Conservation (phyloP, 140 eudicot species). For the Senecio squalidus region DNA sequence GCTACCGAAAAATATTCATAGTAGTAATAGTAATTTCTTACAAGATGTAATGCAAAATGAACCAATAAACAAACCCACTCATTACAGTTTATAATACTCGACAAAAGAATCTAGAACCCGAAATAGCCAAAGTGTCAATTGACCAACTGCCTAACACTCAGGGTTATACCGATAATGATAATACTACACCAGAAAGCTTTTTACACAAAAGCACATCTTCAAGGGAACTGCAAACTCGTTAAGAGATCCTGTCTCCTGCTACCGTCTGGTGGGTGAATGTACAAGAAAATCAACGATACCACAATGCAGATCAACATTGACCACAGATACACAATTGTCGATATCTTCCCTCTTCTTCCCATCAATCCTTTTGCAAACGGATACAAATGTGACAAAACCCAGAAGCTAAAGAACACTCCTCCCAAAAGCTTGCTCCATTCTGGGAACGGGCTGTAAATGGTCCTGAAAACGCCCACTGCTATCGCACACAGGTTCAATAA, state of each 20-base stretch:
- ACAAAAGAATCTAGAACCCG: slow-evolving; percentile 7
- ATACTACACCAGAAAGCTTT: neutral
- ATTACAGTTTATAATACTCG: slow-evolving; percentile 7
- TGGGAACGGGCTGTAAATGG: slow-evolving; percentile 75
- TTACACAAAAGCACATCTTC: neutral
- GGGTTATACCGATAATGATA: neutral
- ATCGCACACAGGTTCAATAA: slow-evolving; percentile 59
- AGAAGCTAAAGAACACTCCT: slow-evolving; percentile 83
- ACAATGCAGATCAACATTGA: slow-evolving; percentile 66
- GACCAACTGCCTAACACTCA: slow-evolving; percentile 3
- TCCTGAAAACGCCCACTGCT: slow-evolving; percentile 58
- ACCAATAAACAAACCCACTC: neutral
- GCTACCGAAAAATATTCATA: too few species aligned
- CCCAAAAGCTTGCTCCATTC: slow-evolving; percentile 90
- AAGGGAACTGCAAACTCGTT: slow-evolving; percentile 21
- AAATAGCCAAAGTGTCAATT: slow-evolving; percentile 19
- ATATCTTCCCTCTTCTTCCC: slow-evolving; percentile 70
- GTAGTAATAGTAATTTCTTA: neutral
- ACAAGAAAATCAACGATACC: slow-evolving; percentile 57
- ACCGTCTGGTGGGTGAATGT: slow-evolving; percentile 60
- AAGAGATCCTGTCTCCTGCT: slow-evolving; percentile 8
- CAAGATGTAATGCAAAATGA: slow-evolving; percentile 2
- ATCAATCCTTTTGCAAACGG: slow-evolving; percentile 80
- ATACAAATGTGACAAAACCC: slow-evolving; percentile 81
- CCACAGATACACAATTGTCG: slow-evolving; percentile 74